Evolutionary conservation across 139 green algal genomes (phyloP), one percentile per base, ranked within the genome.

Genomic region (Closterium sp.): DNA sequence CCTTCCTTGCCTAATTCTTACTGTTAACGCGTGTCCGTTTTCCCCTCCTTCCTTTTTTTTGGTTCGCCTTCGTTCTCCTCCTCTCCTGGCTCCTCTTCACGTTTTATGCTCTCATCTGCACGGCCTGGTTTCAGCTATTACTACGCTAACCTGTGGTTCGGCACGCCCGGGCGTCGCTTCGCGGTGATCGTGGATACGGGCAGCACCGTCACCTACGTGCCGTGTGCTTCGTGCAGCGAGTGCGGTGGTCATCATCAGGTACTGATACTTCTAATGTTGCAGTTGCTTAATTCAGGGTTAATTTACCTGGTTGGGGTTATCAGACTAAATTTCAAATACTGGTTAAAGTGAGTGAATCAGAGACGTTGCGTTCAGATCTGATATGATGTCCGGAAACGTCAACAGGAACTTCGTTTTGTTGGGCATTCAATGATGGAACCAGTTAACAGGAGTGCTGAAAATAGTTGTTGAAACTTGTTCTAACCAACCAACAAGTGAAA

Each of bases 101-200:
- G 50, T 73, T 22, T 11, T 22, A 22, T 17, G 22, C 50, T 22
- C 17, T 6, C 50, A 21, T 73, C 17, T 73, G 10, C 50, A 45
- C 50, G 50, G 13, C 50, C 9, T 10, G 50, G 50, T 73, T 73
- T 19, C 91, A 94, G 91, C 50, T 99, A 99, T 93, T 99, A 98
- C 50, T 98, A 98, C 88, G 96, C 96, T 0, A 96, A 92, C 0
- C n/a, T 99, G 11, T 88, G 92, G 28, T 88, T 99, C 21, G 98
- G 98, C 21, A 99, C 97, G 0, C 98, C 97, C 0, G 87, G 96
- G 0, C 93, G 95, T 21, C 90, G 92, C 3, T 99, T 98, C 92
- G 94, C 94, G 4, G 95, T 99, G 7, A 99, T 99, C 90, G 97
- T 99, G 13, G 98, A 99, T 96, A 99, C 98, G 1, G 98, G 98